These are phyloP conservation scores for Erythrophleum fordii DNA, from an alignment of 306 rosid species.

Conservation along the genomic window DNA sequence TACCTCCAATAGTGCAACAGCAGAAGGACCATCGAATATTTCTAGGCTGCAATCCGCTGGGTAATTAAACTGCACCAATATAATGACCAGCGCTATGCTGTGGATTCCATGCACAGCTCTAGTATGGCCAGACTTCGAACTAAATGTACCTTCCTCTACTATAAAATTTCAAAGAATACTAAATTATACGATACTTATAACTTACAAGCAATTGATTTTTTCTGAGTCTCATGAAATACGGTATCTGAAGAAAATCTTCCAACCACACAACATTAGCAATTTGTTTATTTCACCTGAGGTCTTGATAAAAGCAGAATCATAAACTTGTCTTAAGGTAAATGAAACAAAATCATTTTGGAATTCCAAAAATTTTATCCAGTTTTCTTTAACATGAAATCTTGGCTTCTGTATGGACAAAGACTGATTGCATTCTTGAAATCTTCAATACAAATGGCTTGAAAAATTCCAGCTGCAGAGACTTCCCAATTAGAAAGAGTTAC, in stretches of 20 bases:
- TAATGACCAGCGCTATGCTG: constrained; percentile 21
- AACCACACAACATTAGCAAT: background rate
- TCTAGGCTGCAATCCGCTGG: constrained; percentile 91
- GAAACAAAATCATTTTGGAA: background rate
- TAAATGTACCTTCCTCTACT: background rate
- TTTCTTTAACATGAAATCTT: background rate
- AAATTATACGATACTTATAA: constrained; percentile 14
- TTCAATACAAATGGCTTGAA: background rate
- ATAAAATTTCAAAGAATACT: background rate
- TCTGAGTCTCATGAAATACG: background rate
- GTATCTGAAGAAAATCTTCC: background rate
- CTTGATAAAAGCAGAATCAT: background rate
- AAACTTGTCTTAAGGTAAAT: too few relatives aligned
- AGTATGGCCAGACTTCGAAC: constrained; percentile 30
- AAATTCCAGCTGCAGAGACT: background rate
- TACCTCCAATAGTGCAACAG: constrained; percentile 82
- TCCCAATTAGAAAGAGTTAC: too few relatives aligned
- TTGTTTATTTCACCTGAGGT: background rate
- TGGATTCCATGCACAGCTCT: constrained; percentile 18
- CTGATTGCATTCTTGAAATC: background rate
- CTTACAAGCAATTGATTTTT: background rate
- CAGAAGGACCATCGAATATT: constrained; percentile 86
- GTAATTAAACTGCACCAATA: constrained; percentile 76
- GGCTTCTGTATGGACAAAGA: background rate
- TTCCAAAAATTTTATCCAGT: background rate